A percentile compares a stretch with the other conserved stretches of the same genome.
phyloP scores from a whole-genome alignment of 2,329 filamentous ascomycete species.

The Magnaporthiopsis rhizophila region DNA sequence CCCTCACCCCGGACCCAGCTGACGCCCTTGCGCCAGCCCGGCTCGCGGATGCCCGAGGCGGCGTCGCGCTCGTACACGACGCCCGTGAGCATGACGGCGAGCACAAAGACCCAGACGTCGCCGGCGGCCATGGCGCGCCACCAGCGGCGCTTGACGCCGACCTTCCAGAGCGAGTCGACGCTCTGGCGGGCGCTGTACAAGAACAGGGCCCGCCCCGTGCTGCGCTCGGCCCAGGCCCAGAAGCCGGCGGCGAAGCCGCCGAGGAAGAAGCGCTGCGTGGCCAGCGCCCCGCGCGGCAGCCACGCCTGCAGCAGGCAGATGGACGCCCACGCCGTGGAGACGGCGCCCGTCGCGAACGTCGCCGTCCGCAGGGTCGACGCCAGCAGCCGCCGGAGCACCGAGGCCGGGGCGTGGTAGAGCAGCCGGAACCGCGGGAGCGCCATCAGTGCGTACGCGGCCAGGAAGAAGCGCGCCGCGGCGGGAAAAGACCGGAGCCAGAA shows the following conservation, averaged over 20 bases:
- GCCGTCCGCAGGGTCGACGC: slow-evolving; percentile 65
- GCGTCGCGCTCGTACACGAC: slow-evolving; percentile 63
- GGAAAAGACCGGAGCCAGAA: slow-evolving; percentile 85
- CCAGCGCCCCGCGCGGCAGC: slow-evolving; percentile 65
- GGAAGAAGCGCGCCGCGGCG: slow-evolving; percentile 66
- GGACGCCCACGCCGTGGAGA: slow-evolving; percentile 80
- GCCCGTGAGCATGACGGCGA: slow-evolving; percentile 70
- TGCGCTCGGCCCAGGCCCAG: slow-evolving; percentile 72
- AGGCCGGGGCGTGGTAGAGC: slow-evolving; percentile 62
- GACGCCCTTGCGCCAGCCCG: slow-evolving; percentile 61
- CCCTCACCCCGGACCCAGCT: slow-evolving; percentile 70
- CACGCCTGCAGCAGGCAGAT: slow-evolving; percentile 82
- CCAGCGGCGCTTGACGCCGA: slow-evolving; percentile 82
- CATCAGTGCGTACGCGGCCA: slow-evolving; percentile 64
- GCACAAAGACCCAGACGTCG: slow-evolving; percentile 76
- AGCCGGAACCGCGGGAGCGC: slow-evolving; percentile 60
- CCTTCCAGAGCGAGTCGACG: slow-evolving; percentile 82
- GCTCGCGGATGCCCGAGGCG: slow-evolving; percentile 59
- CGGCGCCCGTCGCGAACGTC: slow-evolving; percentile 71
- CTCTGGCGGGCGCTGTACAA: slow-evolving; percentile 72
- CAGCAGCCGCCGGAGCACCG: slow-evolving; percentile 58
- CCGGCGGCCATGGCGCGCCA: slow-evolving; percentile 78
- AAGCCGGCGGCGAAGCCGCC: slow-evolving; percentile 78
- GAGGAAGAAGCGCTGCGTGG: slow-evolving; percentile 83
- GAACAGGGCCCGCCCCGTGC: slow-evolving; percentile 59